These are phyloP conservation scores for Aspergillus amoenus DNA, from an alignment of 2,329 filamentous ascomycete genomes.

Conservation along the genomic window DNA sequence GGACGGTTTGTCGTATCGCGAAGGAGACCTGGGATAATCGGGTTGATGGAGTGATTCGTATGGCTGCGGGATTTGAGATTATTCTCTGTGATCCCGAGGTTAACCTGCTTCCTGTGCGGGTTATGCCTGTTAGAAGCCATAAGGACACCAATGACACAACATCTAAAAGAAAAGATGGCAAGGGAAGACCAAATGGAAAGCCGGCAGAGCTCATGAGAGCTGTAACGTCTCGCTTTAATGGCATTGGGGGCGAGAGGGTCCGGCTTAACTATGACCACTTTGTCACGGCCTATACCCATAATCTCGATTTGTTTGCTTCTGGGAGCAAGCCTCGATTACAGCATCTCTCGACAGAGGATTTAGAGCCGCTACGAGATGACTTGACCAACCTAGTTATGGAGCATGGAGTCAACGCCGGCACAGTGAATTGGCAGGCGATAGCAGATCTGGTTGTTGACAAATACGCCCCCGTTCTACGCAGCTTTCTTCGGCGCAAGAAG, in stretches of 20 bases:
- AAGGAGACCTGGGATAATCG: slow-evolving; percentile 48
- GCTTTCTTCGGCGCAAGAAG: slow-evolving; percentile 26
- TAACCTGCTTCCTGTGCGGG: slow-evolving; percentile 38
- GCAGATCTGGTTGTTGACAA: slow-evolving; percentile 65
- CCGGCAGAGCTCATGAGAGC: slow-evolving; percentile 15
- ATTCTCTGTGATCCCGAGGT: slow-evolving; percentile 64
- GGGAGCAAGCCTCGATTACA: slow-evolving; percentile 39
- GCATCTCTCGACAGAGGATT: slow-evolving; percentile 24
- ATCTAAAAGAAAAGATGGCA: neutral
- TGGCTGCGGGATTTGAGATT: slow-evolving; percentile 70
- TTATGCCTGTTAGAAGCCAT: slow-evolving; percentile 23
- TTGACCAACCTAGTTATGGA: slow-evolving; percentile 45
- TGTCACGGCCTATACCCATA: slow-evolving; percentile 47
- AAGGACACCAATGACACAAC: neutral
- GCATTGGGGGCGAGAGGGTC: slow-evolving; percentile 42
- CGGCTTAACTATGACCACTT: slow-evolving; percentile 50
- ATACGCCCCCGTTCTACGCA: slow-evolving; percentile 57
- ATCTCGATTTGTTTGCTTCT: slow-evolving; percentile 40
- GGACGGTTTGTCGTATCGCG: slow-evolving; percentile 61
- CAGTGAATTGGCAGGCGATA: slow-evolving; percentile 65
- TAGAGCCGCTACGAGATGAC: slow-evolving; percentile 44
- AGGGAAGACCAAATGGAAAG: neutral
- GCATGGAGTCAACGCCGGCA: slow-evolving; percentile 25
- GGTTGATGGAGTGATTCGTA: slow-evolving; percentile 64
- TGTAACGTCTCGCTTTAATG: slow-evolving; percentile 29